Base-by-base conservation (phyloP, 441 rosid species). In the Populus trichocarpa region DNA sequence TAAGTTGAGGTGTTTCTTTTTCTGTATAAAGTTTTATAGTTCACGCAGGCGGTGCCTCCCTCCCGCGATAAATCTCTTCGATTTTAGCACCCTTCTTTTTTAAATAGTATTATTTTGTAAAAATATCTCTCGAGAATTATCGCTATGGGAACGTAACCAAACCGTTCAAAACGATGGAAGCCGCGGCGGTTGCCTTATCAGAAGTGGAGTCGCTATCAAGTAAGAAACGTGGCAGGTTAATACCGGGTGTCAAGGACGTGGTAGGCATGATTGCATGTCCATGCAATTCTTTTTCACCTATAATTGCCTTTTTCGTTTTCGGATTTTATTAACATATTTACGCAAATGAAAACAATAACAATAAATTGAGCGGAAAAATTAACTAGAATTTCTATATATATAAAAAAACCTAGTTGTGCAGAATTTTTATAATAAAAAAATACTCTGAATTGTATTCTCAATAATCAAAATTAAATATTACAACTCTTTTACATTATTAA, bases 11-110 rank as follows among this genome's bases (percentile, higher is more conserved):
- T 20, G 0, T 63, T 63, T 33, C 6, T 40, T 16, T 64, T 26
- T n/a, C 64, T n/a, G 14, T 32, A 72, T 40, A 35, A 66, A 32
- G 57, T 53, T 78, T 67, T 28, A 16, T n/a, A 53, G 5, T 20
- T 57, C 77, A 78, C 69, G 77, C 74, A 78, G 81, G 77, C 77
- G 77, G 73, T 78, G 81, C 81, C 76, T 23, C 73, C 77, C 30
- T 68, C 73, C 73, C 61, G 32, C 73, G 69, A 72, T 61, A 72
- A 72, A 78, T 67, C 81, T 30, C 73, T 66, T 78, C 64, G 64
- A 6, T 16, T 10, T 33, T 57, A 33, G 69, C 77, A 67, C 50
- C 40, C 22, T 2, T 28, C 26, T 30, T 30, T 30, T 30, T 30
- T 30, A 30, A 30, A 30, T 30, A 30, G 3, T 30, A 30, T 4